These are phyloP conservation scores for Mycena indigotica DNA, from an alignment of 768 basidiomycete species.

Conservation along the genomic window DNA sequence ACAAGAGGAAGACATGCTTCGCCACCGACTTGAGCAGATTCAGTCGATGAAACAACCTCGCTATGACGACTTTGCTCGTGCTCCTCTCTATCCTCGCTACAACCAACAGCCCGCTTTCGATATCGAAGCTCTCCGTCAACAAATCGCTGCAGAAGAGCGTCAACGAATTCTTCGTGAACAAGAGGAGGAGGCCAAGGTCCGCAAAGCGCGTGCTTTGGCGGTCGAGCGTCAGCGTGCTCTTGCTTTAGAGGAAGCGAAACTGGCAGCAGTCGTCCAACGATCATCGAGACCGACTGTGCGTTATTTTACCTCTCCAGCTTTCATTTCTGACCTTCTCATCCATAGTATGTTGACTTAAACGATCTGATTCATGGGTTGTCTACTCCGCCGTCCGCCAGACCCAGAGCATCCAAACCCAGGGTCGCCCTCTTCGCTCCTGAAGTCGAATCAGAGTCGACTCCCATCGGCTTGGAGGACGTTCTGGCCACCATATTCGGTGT, in stretches of 20 bases:
- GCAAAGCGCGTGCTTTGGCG: slow-evolving; percentile 10
- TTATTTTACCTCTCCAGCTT: background rate
- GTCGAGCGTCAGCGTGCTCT: slow-evolving; percentile 11
- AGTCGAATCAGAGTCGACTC: background rate
- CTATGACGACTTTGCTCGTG: background rate
- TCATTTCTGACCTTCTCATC: background rate
- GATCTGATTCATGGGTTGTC: too few species aligned
- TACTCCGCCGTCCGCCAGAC: too few species aligned
- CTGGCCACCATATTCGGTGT: background rate
- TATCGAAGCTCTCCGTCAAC: slow-evolving; percentile 13
- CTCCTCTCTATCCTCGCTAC: slow-evolving; percentile 3
- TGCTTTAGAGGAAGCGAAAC: slow-evolving; percentile 11
- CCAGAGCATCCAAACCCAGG: too few species aligned
- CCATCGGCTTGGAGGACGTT: background rate
- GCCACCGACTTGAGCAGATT: slow-evolving; percentile 28
- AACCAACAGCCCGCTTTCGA: slow-evolving; percentile 3
- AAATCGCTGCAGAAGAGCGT: slow-evolving; percentile 18
- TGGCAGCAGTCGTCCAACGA: slow-evolving; percentile 7
- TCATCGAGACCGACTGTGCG: slow-evolving; percentile 4
- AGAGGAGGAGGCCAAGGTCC: slow-evolving; percentile 17
- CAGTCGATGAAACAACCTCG: slow-evolving; percentile 18
- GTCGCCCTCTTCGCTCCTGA: background rate
- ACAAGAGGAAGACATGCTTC: slow-evolving; percentile 35
- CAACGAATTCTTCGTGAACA: slow-evolving; percentile 11
- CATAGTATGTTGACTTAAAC: slow-evolving; percentile 4